These are phyloP conservation scores for Pestalotiopsis fici DNA, from an alignment of 2,329 filamentous ascomycete genomes.

Conservation along the genomic window DNA sequence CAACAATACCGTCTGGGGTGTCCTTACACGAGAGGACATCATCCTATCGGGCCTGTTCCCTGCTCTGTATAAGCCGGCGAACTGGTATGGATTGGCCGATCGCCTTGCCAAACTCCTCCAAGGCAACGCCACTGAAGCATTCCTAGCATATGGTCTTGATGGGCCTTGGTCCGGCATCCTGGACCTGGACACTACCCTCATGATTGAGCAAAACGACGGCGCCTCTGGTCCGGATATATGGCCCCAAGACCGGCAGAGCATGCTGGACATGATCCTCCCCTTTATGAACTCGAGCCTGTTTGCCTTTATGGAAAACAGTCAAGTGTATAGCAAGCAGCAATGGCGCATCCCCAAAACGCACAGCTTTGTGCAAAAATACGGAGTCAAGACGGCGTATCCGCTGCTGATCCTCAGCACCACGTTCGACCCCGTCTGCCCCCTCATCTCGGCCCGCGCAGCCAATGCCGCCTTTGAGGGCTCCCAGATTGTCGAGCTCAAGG, in stretches of 20 bases:
- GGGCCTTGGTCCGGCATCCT: slow-evolving; percentile 14
- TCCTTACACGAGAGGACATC: slow-evolving; percentile 36
- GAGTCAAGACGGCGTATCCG: slow-evolving; percentile 45
- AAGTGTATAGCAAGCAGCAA: slow-evolving; percentile 29
- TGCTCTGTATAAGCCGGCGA: slow-evolving; percentile 36
- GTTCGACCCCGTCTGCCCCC: slow-evolving; percentile 58
- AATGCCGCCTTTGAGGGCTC: slow-evolving; percentile 36
- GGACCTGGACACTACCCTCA: slow-evolving; percentile 26
- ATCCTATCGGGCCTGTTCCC: slow-evolving; percentile 38
- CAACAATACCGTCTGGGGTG: slow-evolving; percentile 38
- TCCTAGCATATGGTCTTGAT: slow-evolving; percentile 31
- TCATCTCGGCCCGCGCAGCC: slow-evolving; percentile 38
- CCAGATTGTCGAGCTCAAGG: slow-evolving; percentile 39
- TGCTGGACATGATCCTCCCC: slow-evolving; percentile 35
- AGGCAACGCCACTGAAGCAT: slow-evolving; percentile 41
- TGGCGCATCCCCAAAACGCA: slow-evolving; percentile 31
- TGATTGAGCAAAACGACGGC: slow-evolving; percentile 33
- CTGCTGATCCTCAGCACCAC: slow-evolving; percentile 57
- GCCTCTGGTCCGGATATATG: slow-evolving; percentile 29
- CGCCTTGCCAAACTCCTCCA: slow-evolving; percentile 33
- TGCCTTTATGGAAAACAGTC: slow-evolving; percentile 21
- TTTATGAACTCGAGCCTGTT: slow-evolving; percentile 34
- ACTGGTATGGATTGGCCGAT: slow-evolving; percentile 36
- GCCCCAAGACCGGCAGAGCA: slow-evolving; percentile 30
- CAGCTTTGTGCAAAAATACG: slow-evolving; percentile 24